Evolutionary conservation across 805 yeast genomes (phyloP).

Genomic region (Lachancea sp.): DNA sequence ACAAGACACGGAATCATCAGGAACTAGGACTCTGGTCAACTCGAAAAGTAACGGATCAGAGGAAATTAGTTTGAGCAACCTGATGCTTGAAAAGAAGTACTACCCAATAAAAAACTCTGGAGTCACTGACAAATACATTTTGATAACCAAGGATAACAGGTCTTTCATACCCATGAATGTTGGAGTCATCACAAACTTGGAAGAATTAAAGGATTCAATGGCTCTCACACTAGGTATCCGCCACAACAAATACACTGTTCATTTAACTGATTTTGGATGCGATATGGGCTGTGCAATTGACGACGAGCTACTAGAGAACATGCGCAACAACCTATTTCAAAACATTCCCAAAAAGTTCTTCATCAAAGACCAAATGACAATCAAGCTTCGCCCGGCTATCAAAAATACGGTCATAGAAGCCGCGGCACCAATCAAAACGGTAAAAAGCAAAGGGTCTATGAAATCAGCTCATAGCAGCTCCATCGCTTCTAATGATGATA

Average conservation of each 20-base stretch:
- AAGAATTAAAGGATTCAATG: constrained; percentile 37
- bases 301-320: constrained; percentile 38
- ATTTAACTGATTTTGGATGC: constrained; percentile 64
- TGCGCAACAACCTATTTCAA: constrained; percentile 34
- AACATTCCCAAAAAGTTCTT: constrained; percentile 27
- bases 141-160: constrained; percentile 60
- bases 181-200: constrained; percentile 26
- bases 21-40: not conserved
- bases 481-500: constrained; percentile 24
- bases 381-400: constrained; percentile 16
- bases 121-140: constrained; percentile 33
- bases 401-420: constrained; percentile 15
- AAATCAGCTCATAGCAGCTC: constrained; percentile 24
- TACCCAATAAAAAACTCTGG: constrained; percentile 33
- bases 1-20: constrained; percentile 3
- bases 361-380: constrained; percentile 24
- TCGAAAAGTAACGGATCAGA: not conserved
- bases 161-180: constrained; percentile 47
- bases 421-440: constrained; percentile 14
- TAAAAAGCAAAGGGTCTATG: constrained; percentile 25
- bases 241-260: constrained; percentile 34
- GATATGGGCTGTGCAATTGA: constrained; percentile 52
- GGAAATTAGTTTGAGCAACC: constrained; percentile 9
- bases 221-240: constrained; percentile 32
- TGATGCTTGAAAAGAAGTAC: constrained; percentile 33